These are phyloP conservation scores for Lactarius hatsudake DNA, from an alignment of 768 basidiomycete genomes.

Conservation along the genomic window DNA sequence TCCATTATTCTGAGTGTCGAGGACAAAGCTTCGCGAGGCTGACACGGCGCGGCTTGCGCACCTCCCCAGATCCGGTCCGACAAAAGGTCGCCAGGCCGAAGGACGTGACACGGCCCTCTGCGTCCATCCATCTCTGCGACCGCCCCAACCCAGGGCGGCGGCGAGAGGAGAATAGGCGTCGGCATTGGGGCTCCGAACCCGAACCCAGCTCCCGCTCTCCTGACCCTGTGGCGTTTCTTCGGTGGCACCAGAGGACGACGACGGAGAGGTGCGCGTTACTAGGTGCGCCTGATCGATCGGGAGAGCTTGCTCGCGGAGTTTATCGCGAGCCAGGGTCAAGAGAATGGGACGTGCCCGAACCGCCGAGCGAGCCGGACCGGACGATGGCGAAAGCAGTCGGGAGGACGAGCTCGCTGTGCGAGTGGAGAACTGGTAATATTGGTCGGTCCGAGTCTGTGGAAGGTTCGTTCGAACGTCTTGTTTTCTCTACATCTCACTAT, in stretches of 20 bases:
- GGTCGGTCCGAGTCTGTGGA: too few species aligned
- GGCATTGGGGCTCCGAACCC: too few species aligned
- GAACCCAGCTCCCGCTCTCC: too few species aligned
- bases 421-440: slow-evolving; percentile 21
- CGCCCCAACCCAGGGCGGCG: neutral
- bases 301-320: slow-evolving; percentile 63
- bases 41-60: too few species aligned
- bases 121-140: neutral
- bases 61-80: too few species aligned
- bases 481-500: too few species aligned
- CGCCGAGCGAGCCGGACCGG: slow-evolving; percentile 36
- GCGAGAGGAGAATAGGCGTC: neutral
- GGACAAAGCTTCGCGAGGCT: too few species aligned
- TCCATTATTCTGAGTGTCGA: too few species aligned
- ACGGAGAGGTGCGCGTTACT: slow-evolving; percentile 47
- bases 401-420: slow-evolving; percentile 35
- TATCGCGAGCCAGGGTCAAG: slow-evolving; percentile 50
- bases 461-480: too few species aligned
- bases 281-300: slow-evolving; percentile 58
- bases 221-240: slow-evolving; percentile 36
- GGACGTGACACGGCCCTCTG: too few species aligned
- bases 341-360: slow-evolving; percentile 61
- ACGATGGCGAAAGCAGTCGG: neutral
- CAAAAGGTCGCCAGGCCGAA: too few species aligned
- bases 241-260: slow-evolving; percentile 51